phyloP scores from a whole-genome alignment of 352 stramenopile species.

The Paralagenidium karlingii region DNA sequence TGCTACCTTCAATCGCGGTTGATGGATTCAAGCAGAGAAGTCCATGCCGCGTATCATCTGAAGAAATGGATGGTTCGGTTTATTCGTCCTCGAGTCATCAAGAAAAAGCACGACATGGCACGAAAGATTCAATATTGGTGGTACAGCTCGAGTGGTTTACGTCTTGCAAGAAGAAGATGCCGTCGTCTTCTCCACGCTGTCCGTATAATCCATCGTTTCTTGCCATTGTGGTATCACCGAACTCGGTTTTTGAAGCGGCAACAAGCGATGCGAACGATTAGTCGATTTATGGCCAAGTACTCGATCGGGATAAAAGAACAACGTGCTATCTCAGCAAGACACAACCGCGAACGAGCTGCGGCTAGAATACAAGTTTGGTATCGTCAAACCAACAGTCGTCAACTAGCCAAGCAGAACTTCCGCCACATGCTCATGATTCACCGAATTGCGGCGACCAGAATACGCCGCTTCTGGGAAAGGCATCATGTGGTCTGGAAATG shows the following conservation, averaged over 20 bases:
- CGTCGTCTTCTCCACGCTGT: conserved; percentile 43
- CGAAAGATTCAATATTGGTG: conserved; percentile 64
- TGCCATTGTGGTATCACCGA: conserved; percentile 13
- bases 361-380: too few species aligned
- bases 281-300: too few species aligned
- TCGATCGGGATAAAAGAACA: too few species aligned
- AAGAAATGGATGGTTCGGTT: conserved; percentile 30
- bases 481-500: too few species aligned
- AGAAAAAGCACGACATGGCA: conserved; percentile 41
- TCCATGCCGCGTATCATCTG: conserved; percentile 83
- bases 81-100: conserved; percentile 34
- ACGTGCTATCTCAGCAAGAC: too few species aligned
- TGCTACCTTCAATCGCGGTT: conserved; percentile 90
- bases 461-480: too few species aligned
- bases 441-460: too few species aligned
- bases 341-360: too few species aligned
- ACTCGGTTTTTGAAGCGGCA: conserved; percentile 13
- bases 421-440: too few species aligned
- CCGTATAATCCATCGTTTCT: conserved; percentile 26
- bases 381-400: too few species aligned
- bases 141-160: conserved; percentile 68
- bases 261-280: too few species aligned
- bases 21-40: conserved; percentile 89
- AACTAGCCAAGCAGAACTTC: too few species aligned
- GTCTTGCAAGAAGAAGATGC: conserved; percentile 55